Evolutionary conservation across 2,329 filamentous ascomycete genomes (phyloP).

Genomic region (Fusarium sp.): DNA sequence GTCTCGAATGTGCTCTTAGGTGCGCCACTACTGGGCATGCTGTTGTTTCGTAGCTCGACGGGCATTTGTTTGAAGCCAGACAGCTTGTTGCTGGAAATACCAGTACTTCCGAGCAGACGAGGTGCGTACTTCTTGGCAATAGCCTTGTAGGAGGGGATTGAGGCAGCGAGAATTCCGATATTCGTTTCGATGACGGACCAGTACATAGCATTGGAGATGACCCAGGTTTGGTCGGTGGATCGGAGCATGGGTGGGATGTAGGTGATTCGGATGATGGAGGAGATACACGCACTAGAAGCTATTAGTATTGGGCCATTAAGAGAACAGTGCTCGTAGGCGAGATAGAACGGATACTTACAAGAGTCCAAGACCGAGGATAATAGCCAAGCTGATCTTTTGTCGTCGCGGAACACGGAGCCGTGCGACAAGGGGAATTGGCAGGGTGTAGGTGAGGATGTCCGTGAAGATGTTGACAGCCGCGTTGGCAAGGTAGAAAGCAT

Average conservation of each 20-base stretch:
- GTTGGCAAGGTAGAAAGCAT: conserved; percentile 31
- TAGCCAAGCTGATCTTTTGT: conserved; percentile 29
- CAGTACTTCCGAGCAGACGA: conserved; percentile 25
- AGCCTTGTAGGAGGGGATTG: conserved; percentile 30
- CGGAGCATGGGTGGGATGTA: conserved; percentile 35
- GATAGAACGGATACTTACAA: conserved; percentile 1
- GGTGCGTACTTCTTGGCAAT: conserved; percentile 34
- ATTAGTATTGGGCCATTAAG: neutral
- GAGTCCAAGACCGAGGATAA: conserved; percentile 23
- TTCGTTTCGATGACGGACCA: conserved; percentile 37
- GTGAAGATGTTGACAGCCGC: conserved; percentile 31
- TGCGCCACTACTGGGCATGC: neutral
- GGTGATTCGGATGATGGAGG: conserved; percentile 31
- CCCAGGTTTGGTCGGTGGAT: conserved; percentile 27
- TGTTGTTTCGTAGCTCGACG: conserved; percentile 15
- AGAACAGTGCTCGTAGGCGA: neutral
- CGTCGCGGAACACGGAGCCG: conserved; percentile 24
- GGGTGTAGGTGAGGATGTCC: conserved; percentile 17
- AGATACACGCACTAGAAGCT: conserved; percentile 11
- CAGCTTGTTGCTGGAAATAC: conserved; percentile 26
- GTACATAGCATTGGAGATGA: conserved; percentile 32
- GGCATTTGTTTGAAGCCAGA: conserved; percentile 36
- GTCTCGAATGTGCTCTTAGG: conserved; percentile 16
- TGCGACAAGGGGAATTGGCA: conserved; percentile 8
- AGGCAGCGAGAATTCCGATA: conserved; percentile 33